phyloP scores from a whole-genome alignment of 345 rosid genomes.

The Melaleuca quinquenervia region DNA sequence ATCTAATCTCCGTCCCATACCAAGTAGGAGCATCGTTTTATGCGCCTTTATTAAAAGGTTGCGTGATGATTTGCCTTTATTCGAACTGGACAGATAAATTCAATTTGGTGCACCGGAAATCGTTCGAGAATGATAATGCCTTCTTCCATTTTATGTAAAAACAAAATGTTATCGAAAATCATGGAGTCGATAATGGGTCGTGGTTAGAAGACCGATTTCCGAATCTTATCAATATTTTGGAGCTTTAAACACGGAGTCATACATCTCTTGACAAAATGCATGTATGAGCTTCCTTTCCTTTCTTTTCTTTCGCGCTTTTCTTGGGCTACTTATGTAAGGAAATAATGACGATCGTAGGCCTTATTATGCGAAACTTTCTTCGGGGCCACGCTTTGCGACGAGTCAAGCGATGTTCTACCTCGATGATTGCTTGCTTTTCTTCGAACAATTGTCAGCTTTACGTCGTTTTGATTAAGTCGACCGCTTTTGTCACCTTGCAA shows the following conservation, averaged over 20 bases:
- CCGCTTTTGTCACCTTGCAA: not conserved
- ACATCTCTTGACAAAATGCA: too few species aligned
- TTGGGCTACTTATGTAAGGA: too few species aligned
- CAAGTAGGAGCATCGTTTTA: not conserved
- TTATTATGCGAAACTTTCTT: not conserved
- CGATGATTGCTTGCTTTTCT: not conserved
- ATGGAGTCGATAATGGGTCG: not conserved
- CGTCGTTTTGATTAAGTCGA: not conserved
- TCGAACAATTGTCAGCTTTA: not conserved
- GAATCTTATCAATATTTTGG: not conserved
- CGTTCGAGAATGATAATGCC: not conserved
- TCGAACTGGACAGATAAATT: not conserved
- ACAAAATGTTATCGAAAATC: fast-evolving
- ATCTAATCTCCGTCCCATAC: not conserved
- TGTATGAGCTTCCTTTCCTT: too few species aligned
- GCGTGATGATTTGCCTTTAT: not conserved
- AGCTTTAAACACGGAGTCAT: too few species aligned
- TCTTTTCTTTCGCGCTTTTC: too few species aligned
- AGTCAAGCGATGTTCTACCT: not conserved
- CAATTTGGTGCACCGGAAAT: not conserved
- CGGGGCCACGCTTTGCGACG: not conserved
- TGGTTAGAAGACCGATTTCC: not conserved
- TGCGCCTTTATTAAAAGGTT: not conserved
- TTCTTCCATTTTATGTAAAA: not conserved
- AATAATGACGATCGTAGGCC: not conserved